Conservation (phyloP, 495 filamentous ascomycete genomes). For the Penicillium cinerascens region DNA sequence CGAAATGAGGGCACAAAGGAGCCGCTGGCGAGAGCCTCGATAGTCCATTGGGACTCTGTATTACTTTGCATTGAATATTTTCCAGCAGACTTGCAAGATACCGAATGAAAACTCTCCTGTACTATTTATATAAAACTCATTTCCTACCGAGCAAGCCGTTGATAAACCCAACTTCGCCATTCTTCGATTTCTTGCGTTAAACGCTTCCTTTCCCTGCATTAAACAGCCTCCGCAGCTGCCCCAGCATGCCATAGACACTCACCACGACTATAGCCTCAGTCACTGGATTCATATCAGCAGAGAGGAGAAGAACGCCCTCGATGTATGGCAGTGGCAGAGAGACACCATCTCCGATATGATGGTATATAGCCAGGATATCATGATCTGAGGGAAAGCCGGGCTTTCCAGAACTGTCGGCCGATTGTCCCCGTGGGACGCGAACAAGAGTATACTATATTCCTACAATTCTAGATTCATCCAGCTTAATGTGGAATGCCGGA, state of each 20-base stretch:
- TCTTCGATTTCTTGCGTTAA: not conserved
- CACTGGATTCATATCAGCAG: not conserved
- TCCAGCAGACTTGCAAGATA: conserved; percentile 17
- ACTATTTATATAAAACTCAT: conserved; percentile 14
- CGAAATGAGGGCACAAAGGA: conserved; percentile 30
- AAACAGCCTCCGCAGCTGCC: not conserved
- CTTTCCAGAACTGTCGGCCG: not conserved
- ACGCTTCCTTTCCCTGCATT: not conserved
- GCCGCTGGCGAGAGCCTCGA: not conserved
- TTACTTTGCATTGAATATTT: conserved; percentile 19
- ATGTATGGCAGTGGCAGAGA: not conserved
- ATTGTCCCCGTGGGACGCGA: not conserved
- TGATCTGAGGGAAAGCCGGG: not conserved
- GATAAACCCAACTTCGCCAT: not conserved
- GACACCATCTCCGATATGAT: not conserved
- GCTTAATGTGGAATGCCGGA: too few species aligned
- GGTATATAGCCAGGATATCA: conserved; percentile 2
- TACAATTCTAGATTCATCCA: too few species aligned
- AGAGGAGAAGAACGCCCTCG: not conserved
- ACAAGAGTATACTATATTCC: conserved; percentile 1
- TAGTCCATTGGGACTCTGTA: conserved; percentile 24
- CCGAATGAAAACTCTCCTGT: conserved; percentile 30
- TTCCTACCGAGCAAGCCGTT: not conserved
- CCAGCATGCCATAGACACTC: not conserved
- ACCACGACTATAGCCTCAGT: not conserved